These are phyloP conservation scores for Metarhizium humberi DNA, from an alignment of 2,329 filamentous ascomycete species.

Conservation along the genomic window DNA sequence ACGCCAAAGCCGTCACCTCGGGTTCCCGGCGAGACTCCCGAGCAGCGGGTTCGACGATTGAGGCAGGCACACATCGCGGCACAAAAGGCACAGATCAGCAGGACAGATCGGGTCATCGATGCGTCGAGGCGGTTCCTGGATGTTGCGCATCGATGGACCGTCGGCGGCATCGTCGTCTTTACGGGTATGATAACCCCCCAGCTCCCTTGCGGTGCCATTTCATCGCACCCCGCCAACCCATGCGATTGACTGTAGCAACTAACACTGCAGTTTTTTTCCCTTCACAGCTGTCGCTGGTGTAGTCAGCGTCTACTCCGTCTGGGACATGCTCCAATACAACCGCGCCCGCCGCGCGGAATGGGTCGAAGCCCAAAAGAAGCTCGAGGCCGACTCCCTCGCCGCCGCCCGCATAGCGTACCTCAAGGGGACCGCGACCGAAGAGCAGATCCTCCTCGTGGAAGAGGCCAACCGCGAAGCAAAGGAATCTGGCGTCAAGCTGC, in stretches of 20 bases:
- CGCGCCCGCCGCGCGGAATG: slow-evolving; percentile 50
- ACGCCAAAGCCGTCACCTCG: slow-evolving; percentile 18
- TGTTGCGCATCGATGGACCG: slow-evolving; percentile 45
- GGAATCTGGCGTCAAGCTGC: slow-evolving; percentile 35
- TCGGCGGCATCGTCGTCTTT: slow-evolving; percentile 44
- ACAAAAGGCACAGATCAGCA: slow-evolving; percentile 47
- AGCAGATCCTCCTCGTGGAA: slow-evolving; percentile 47
- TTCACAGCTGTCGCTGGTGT: slow-evolving; percentile 41
- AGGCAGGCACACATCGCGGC: slow-evolving; percentile 60
- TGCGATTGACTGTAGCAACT: background rate
- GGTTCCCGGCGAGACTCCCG: slow-evolving; percentile 49
- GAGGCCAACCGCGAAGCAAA: slow-evolving; percentile 42
- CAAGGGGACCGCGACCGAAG: slow-evolving; percentile 45
- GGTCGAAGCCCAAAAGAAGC: slow-evolving; percentile 42
- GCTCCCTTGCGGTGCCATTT: background rate
- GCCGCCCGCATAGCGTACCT: slow-evolving; percentile 52
- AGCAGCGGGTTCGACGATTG: slow-evolving; percentile 59
- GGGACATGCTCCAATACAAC: slow-evolving; percentile 54
- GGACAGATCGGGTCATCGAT: slow-evolving; percentile 40
- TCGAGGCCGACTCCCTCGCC: slow-evolving; percentile 45
- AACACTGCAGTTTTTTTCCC: background rate
- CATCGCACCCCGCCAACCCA: background rate
- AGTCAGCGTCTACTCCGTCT: slow-evolving; percentile 48
- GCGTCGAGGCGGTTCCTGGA: slow-evolving; percentile 42
- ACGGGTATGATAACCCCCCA: slow-evolving; percentile 34